A percentile compares a stretch with the other conserved stretches of the same genome.
These are phyloP conservation scores for Spizellomyces punctatus DNA, from an alignment of 192 early-diverging fungal genomes.

Conservation along the genomic window DNA sequence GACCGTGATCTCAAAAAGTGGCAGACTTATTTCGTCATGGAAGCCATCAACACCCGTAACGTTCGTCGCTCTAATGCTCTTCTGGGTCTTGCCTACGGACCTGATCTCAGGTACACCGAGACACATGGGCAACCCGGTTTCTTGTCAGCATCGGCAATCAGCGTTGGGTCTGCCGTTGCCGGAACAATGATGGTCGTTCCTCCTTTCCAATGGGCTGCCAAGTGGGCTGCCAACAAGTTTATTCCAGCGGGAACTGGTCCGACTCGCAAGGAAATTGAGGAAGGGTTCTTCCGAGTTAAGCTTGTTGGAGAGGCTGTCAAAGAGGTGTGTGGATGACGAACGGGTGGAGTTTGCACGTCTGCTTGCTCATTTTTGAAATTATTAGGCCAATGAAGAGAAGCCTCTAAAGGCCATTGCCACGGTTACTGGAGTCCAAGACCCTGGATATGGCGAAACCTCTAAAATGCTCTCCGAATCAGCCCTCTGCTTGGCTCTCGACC, in stretches of 20 bases:
- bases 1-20: constrained; percentile 57
- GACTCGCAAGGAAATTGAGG: constrained; percentile 52
- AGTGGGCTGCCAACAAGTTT: constrained; percentile 48
- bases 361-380: not conserved
- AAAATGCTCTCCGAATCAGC: constrained; percentile 80
- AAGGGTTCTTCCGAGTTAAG: constrained; percentile 53
- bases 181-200: constrained; percentile 31
- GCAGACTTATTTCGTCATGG: constrained; percentile 70
- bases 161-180: constrained; percentile 37
- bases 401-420: constrained; percentile 46
- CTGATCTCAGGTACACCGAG: constrained; percentile 65
- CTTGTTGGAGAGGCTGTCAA: constrained; percentile 48
- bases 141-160: constrained; percentile 46
- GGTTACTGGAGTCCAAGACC: constrained; percentile 66
- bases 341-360: not conserved
- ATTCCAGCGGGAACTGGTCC: constrained; percentile 79
- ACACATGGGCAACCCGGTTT: constrained; percentile 54
- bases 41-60: constrained; percentile 60
- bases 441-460: constrained; percentile 83
- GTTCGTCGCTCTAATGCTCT: constrained; percentile 68
- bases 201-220: constrained; percentile 48
- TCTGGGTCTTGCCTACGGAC: constrained; percentile 52
- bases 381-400: constrained; percentile 36
- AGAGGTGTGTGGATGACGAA: constrained; percentile 27
- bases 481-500: constrained; percentile 67